Evolutionary conservation across 2,329 filamentous ascomycete genomes (phyloP), one percentile per base, ranked within the genome.

Genomic region (Verticillium dahliae): DNA sequence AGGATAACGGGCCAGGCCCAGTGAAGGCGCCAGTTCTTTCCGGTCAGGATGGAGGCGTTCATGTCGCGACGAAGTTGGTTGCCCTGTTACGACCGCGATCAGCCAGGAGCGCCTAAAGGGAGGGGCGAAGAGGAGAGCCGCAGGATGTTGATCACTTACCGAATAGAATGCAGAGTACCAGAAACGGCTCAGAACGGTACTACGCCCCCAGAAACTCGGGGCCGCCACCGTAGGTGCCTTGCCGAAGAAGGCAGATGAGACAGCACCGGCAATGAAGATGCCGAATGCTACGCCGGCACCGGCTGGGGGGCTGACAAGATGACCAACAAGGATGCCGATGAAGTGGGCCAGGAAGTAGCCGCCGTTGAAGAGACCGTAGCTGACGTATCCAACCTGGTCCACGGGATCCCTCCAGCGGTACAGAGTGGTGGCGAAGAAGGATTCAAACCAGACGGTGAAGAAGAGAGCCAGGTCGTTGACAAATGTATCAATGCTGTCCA

Each of bases 151-250:
- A 10, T 10, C 9, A 67, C 79, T 71, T 75, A 82, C 81, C 2
- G 81, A 83, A 69, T 84, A 85, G 61, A 82, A 82, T 0, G 71
- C 70, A 39, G 82, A 66, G 59, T 78, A 84, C 78, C 81, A 85
- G 60, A 83, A 77, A 5, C 74, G 75, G 54, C 70, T 70, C 0
- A 76, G 56, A 11, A 78, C 64, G 0, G 63, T n/a, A 35, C 74
- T 80, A 0, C 65, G 66, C 0, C 72, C 72, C 73, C 77, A 83
- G 67, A 82, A 78, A 0, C 72, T 66, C 4, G 57, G 57, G 27
- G 57, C 57, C 38, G 39, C 6, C 9, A 58, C 57, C 9, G 72
- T 66, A 0, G 81, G 80, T 0, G 70, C 73, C 50, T 72, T 75
- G 1, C 76, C 74, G 4, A 81, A 60, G 1, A 76, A n/a, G 0